Base-by-base conservation (phyloP, 768 basidiomycete species). In the Roridomyces roridus region DNA sequence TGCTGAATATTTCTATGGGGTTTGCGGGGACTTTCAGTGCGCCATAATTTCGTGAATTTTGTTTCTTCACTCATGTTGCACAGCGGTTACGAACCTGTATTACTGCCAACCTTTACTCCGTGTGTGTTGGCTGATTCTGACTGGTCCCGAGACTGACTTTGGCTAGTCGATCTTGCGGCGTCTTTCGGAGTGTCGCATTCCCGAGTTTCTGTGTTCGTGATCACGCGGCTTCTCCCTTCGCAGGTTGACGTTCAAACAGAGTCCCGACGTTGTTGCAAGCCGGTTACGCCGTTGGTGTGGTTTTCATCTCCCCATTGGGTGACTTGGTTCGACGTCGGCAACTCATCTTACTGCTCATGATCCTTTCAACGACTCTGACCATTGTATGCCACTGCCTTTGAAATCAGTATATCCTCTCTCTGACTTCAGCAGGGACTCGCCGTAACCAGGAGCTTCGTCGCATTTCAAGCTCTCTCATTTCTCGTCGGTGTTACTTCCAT, bases 71-170 rank as follows among this genome's bases (percentile, higher is more conserved):
- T 29, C 2, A 24, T 23, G 6, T 18, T 11, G n/a, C 4, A 17
- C 14, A 62, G 61, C 75, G 37, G 85, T 85, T 9, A 80, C 85
- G n/a, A 94, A 94, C 65, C 68, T 94, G 39, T 94, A 92, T 66
- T 94, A 92, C 60, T 89, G 85, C 54, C 90, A 92, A 72, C 92
- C 92, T 0, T 68, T 94, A 63, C 71, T 93, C n/a, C n/a, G 17
- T 88, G 91, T 85, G 68, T 57, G 80, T 75, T 51, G 29, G 7
- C 1, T n/a, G 25, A 42, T 40, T 5, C 9, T 18, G 29, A 15
- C 20, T 9, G 21, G 43, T 8, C 45, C 44, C 39, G 12, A 24
- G 20, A 28, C 37, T 49, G 18, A 57, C 28, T 10, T n/a, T 50
- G 29, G n/a, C 1, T 28, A 80, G 81, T 82, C 46, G 69, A 81